phyloP scores from a whole-genome alignment of 2,329 filamentous ascomycete genomes.

The Peltaster fructicola region DNA sequence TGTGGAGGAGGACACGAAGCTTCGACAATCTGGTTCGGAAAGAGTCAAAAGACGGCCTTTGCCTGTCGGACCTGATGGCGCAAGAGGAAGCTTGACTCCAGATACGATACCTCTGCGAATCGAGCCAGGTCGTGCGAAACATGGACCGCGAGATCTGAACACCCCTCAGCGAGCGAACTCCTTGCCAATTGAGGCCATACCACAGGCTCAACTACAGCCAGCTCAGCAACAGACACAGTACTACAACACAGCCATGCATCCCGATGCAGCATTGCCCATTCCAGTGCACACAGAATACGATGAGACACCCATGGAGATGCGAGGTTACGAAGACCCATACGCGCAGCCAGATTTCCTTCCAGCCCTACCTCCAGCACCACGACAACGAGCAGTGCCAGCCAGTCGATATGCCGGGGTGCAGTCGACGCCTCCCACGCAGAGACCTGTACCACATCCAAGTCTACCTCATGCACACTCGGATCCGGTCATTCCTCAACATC shows the following conservation, averaged over 20 bases:
- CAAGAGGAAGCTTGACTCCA: slow-evolving; percentile 7
- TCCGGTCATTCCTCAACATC: slow-evolving; percentile 32
- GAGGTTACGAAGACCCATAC: slow-evolving; percentile 8
- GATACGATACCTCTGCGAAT: slow-evolving; percentile 12
- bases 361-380: slow-evolving; percentile 14
- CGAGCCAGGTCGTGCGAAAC: slow-evolving; percentile 14
- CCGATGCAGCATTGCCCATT: background rate
- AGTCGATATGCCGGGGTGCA: slow-evolving; percentile 1
- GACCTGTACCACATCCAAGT: slow-evolving; percentile 10
- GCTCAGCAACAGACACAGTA: background rate
- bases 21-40: slow-evolving; percentile 5
- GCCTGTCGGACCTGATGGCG: slow-evolving; percentile 32
- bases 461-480: slow-evolving; percentile 29
- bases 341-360: slow-evolving; percentile 21
- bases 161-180: slow-evolving; percentile 12
- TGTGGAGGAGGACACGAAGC: slow-evolving; percentile 12
- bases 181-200: slow-evolving; percentile 11
- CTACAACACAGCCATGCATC: slow-evolving; percentile 1
- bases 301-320: background rate
- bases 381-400: slow-evolving; percentile 1
- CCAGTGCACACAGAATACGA: slow-evolving; percentile 1
- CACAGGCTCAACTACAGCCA: slow-evolving; percentile 2
- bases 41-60: slow-evolving; percentile 65
- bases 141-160: slow-evolving; percentile 16
- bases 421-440: background rate